phyloP scores from a whole-genome alignment of 371 early-diverging fungal species.

The Mucor irregularis region DNA sequence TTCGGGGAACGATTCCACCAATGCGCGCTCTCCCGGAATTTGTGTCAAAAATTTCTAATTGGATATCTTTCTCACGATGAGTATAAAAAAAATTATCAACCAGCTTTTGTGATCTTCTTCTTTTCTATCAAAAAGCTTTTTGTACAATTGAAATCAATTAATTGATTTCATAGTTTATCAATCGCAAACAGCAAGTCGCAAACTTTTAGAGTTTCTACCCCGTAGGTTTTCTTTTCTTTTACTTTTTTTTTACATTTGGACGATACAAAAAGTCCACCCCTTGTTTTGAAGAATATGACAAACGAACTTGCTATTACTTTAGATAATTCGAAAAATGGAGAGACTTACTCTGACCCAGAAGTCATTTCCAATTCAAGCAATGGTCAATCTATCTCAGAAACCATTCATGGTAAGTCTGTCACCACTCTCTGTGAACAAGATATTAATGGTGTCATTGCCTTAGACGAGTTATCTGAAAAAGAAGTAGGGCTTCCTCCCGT shows the following conservation, averaged over 20 bases:
- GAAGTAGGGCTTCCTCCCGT: neutral
- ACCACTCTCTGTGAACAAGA: no score
- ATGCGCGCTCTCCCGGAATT: no score
- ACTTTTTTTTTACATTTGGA: neutral
- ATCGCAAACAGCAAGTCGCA: no score
- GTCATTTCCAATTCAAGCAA: neutral
- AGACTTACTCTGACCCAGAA: conserved; percentile 1
- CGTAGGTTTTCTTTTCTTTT: conserved; percentile 12
- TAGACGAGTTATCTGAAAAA: neutral
- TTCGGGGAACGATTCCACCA: no score
- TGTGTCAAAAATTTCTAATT: no score
- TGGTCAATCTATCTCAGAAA: conserved; percentile 4
- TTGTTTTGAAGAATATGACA: conserved; percentile 20
- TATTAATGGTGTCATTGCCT: no score
- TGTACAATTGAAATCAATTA: no score
- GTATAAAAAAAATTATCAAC: no score
- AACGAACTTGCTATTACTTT: conserved; percentile 28
- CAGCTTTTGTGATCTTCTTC: no score
- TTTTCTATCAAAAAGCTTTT: no score
- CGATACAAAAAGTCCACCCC: neutral
- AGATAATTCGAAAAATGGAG: conserved; percentile 13
- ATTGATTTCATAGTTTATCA: no score
- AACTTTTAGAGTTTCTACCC: conserved; percentile 4
- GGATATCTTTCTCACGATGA: no score
- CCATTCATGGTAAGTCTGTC: conserved; percentile 12